These are phyloP conservation scores for Aspergillus awamori DNA, from an alignment of 2,329 filamentous ascomycete species.

Conservation along the genomic window DNA sequence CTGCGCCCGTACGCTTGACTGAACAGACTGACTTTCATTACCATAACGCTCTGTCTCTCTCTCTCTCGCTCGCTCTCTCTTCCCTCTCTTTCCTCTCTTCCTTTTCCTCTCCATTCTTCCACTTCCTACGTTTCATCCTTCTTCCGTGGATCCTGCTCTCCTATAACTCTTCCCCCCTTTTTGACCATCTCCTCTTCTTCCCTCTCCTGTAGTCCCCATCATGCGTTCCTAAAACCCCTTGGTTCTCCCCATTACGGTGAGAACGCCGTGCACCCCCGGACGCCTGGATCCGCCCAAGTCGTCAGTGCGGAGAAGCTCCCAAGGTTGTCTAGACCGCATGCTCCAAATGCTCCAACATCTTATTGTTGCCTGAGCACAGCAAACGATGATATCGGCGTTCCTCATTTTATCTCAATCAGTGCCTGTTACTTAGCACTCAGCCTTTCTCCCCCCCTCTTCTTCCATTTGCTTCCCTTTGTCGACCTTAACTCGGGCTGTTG, in stretches of 20 bases:
- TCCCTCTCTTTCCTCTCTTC: conserved; percentile 13
- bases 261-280: conserved; percentile 31
- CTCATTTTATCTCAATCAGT: conserved; percentile 17
- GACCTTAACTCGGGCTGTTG: conserved; percentile 17
- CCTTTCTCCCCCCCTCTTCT: conserved; percentile 8
- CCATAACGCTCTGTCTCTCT: conserved; percentile 7
- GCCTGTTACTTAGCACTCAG: conserved; percentile 20
- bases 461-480: conserved; percentile 12
- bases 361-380: conserved; percentile 32
- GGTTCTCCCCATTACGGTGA: conserved; percentile 30
- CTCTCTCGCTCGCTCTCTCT: conserved; percentile 13
- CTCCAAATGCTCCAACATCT: conserved; percentile 31
- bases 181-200: background rate
- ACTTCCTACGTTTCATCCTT: conserved; percentile 23
- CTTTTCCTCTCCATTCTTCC: conserved; percentile 19
- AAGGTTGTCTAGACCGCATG: conserved; percentile 33
- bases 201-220: conserved; percentile 13
- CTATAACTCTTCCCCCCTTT: conserved; percentile 12
- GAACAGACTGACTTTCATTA: too few relatives aligned
- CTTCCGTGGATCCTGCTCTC: conserved; percentile 13
- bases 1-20: conserved; percentile 17
- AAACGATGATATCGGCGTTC: conserved; percentile 30
- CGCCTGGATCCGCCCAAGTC: conserved; percentile 28
- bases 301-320: conserved; percentile 46
- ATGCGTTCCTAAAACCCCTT: conserved; percentile 28